A percentile compares a stretch with the other conserved stretches of the same genome.
These are phyloP conservation scores for Rhizophagus clarus DNA, from an alignment of 192 early-diverging fungal genomes.

Conservation along the genomic window DNA sequence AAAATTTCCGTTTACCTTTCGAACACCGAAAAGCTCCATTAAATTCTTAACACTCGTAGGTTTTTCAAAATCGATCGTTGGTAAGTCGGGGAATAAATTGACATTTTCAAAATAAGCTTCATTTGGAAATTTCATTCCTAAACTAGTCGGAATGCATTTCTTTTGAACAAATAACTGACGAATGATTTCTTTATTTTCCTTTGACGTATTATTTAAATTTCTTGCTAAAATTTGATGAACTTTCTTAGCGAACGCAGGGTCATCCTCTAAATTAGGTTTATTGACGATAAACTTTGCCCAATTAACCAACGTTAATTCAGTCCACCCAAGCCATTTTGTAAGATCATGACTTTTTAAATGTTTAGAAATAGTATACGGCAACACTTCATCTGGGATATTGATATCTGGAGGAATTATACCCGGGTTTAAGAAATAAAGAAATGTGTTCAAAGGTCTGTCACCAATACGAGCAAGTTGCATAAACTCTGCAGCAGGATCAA, in stretches of 20 bases:
- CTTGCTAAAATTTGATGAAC: constrained; percentile 61
- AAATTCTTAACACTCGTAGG: constrained; percentile 49
- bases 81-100: constrained; percentile 82
- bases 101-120: constrained; percentile 82
- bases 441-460: constrained; percentile 48
- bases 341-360: neutral
- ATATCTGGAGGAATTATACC: neutral
- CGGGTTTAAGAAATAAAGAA: constrained; percentile 63
- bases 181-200: constrained; percentile 37
- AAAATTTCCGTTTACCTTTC: constrained; percentile 53
- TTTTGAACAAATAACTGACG: constrained; percentile 40
- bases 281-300: constrained; percentile 14
- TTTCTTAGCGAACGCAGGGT: constrained; percentile 66
- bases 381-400: neutral
- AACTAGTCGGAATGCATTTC: constrained; percentile 71
- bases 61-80: constrained; percentile 63
- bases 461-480: neutral
- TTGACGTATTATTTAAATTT: constrained; percentile 42
- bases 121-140: constrained; percentile 64
- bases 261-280: constrained; percentile 28
- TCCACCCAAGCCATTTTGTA: constrained; percentile 5
- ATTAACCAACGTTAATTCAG: neutral
- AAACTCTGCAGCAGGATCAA: neutral
- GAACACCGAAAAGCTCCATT: constrained; percentile 71
- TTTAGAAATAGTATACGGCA: constrained; percentile 23